These are phyloP conservation scores for Taphrina communis DNA, from an alignment of 1,139 yeast genomes.

Conservation along the genomic window DNA sequence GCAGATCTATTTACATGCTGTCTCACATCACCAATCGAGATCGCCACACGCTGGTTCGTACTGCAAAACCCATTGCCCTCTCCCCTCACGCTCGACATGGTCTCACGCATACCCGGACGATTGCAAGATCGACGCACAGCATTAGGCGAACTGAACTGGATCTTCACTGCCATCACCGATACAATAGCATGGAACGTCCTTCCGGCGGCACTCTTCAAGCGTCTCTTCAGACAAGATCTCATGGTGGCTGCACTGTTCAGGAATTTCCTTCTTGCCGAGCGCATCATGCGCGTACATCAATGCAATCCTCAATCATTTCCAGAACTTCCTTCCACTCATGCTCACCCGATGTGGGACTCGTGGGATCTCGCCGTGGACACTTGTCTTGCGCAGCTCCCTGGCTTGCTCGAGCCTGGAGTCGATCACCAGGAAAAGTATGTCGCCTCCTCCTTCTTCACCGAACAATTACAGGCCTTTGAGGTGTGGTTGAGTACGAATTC, in stretches of 20 bases:
- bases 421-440: slow-evolving; percentile 62
- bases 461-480: slow-evolving; percentile 93
- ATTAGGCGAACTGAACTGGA: slow-evolving; percentile 95
- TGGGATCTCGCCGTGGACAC: slow-evolving; percentile 98
- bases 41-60: slow-evolving; percentile 88
- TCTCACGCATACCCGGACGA: slow-evolving; percentile 77
- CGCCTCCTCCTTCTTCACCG: slow-evolving; percentile 92
- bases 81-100: slow-evolving; percentile 51
- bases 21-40: slow-evolving; percentile 92
- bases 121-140: slow-evolving; percentile 93
- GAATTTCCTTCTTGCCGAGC: slow-evolving; percentile 85
- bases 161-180: slow-evolving; percentile 96
- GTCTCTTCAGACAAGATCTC: slow-evolving; percentile 89
- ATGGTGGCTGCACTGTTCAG: slow-evolving; percentile 96
- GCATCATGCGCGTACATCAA: slow-evolving; percentile 91
- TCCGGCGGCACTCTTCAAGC: slow-evolving; percentile 84
- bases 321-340: slow-evolving; percentile 79
- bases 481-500: slow-evolving; percentile 94
- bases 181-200: slow-evolving; percentile 97
- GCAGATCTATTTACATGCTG: slow-evolving; percentile 96
- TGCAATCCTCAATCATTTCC: slow-evolving; percentile 97
- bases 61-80: slow-evolving; percentile 68
- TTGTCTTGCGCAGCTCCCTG: slow-evolving; percentile 65
- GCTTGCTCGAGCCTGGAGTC: slow-evolving; percentile 51
- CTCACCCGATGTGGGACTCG: slow-evolving; percentile 96